phyloP scores from a whole-genome alignment of 768 basidiomycete species.

The Podaxis mareebaensis region DNA sequence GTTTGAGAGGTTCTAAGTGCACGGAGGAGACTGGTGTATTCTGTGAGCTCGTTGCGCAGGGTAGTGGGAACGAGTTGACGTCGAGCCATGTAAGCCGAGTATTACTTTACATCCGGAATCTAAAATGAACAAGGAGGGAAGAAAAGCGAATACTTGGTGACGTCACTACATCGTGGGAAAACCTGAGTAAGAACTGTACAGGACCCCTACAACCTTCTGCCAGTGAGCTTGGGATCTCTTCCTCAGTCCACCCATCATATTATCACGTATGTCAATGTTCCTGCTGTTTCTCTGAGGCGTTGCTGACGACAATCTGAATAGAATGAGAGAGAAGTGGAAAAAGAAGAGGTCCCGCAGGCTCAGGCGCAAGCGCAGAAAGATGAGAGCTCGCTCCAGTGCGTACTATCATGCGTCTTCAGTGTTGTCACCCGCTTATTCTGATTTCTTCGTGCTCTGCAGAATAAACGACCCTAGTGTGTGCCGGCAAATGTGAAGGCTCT shows the following conservation, averaged over 20 bases:
- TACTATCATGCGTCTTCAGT: constrained; percentile 22
- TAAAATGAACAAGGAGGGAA: neutral
- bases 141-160: neutral
- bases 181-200: constrained; percentile 46
- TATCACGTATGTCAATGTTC: constrained; percentile 29
- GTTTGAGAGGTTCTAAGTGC: constrained; percentile 15
- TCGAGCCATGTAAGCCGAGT: constrained; percentile 2
- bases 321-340: constrained; percentile 98
- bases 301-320: constrained; percentile 23
- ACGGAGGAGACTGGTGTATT: constrained; percentile 19
- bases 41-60: constrained; percentile 17
- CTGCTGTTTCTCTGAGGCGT: neutral
- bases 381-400: constrained; percentile 92
- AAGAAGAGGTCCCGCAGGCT: constrained; percentile 93
- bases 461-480: constrained; percentile 30
- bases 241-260: constrained; percentile 31
- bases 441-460: constrained; percentile 25
- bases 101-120: constrained; percentile 1
- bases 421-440: neutral
- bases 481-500: constrained; percentile 11
- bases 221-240: constrained; percentile 8
- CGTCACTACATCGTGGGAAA: constrained; percentile 27
- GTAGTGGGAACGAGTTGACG: constrained; percentile 5
- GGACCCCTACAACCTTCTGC: constrained; percentile 26
- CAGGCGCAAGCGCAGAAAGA: constrained; percentile 94